These are phyloP conservation scores for Termitomyces sp. DNA, from an alignment of 768 basidiomycete species.

Conservation along the genomic window DNA sequence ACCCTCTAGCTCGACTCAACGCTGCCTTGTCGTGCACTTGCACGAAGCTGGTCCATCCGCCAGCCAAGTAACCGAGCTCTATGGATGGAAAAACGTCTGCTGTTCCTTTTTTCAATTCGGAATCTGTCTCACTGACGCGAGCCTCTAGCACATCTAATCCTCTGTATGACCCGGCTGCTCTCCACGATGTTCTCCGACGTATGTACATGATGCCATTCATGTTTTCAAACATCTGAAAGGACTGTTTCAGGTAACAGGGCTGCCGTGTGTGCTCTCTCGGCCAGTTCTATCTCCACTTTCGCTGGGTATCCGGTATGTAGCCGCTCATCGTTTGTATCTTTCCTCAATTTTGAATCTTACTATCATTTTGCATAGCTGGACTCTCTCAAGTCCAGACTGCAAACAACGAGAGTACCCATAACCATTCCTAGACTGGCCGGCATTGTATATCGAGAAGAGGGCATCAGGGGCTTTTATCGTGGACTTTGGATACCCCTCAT, in stretches of 20 bases:
- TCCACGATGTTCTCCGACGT: constrained; percentile 68
- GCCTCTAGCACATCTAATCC: constrained; percentile 47
- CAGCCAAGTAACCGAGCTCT: constrained; percentile 58
- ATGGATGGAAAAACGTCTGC: constrained; percentile 73
- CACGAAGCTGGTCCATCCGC: constrained; percentile 71
- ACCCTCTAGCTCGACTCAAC: constrained; percentile 12
- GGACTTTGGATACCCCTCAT: constrained; percentile 89
- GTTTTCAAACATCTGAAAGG: constrained; percentile 10
- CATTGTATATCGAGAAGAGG: constrained; percentile 77
- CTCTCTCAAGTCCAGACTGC: constrained; percentile 89
- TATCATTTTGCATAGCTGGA: constrained; percentile 54
- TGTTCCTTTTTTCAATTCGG: not conserved
- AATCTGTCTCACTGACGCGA: constrained; percentile 18
- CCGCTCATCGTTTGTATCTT: not conserved
- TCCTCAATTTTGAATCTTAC: not conserved
- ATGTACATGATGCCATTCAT: constrained; percentile 18
- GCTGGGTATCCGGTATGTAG: constrained; percentile 78
- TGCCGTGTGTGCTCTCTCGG: constrained; percentile 84
- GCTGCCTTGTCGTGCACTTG: constrained; percentile 45
- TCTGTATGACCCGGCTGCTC: constrained; percentile 55
- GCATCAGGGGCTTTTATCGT: constrained; percentile 86
- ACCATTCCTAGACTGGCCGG: constrained; percentile 68
- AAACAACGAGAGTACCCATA: constrained; percentile 73
- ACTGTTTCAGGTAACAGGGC: constrained; percentile 66
- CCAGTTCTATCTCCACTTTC: constrained; percentile 89